phyloP scores from a whole-genome alignment of 2,329 filamentous ascomycete species.

The Arthrobotrys sphaeroides region DNA sequence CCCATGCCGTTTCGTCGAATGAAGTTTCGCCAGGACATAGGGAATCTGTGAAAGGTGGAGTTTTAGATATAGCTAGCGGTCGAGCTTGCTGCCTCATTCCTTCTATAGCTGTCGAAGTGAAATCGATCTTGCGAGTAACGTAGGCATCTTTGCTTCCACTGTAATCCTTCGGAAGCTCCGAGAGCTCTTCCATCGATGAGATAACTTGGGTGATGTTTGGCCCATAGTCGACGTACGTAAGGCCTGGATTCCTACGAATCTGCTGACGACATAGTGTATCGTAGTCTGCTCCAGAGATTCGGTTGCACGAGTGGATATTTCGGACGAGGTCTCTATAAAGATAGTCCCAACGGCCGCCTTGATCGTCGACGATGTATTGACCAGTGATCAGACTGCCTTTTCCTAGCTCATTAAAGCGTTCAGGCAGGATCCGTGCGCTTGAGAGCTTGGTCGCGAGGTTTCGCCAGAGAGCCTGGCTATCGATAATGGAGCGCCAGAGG shows the following conservation, averaged over 20 bases:
- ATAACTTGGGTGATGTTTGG: not conserved
- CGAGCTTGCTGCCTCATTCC: conserved; percentile 46
- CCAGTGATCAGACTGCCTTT: conserved; percentile 46
- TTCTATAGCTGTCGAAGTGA: conserved; percentile 28
- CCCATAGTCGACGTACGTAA: not conserved
- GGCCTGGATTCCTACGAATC: not conserved
- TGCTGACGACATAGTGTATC: not conserved
- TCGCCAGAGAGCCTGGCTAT: conserved; percentile 47
- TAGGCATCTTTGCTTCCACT: not conserved
- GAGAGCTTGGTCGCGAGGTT: conserved; percentile 34
- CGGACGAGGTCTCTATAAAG: conserved; percentile 46
- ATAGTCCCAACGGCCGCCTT: conserved; percentile 30
- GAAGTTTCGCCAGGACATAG: conserved; percentile 28
- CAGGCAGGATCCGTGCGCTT: conserved; percentile 33
- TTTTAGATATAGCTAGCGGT: conserved; percentile 29
- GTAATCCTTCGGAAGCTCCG: conserved; percentile 13
- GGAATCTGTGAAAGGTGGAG: conserved; percentile 42
- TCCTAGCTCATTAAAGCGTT: conserved; percentile 38
- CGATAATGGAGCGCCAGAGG: conserved; percentile 40
- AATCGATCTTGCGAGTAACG: conserved; percentile 38
- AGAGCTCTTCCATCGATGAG: conserved; percentile 32
- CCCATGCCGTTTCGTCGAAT: conserved; percentile 35
- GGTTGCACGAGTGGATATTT: conserved; percentile 31
- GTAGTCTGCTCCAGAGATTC: conserved; percentile 13
- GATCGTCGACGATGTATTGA: conserved; percentile 9